Conservation (phyloP, 352 stramenopile species). For the Thraustotheca clavata region DNA sequence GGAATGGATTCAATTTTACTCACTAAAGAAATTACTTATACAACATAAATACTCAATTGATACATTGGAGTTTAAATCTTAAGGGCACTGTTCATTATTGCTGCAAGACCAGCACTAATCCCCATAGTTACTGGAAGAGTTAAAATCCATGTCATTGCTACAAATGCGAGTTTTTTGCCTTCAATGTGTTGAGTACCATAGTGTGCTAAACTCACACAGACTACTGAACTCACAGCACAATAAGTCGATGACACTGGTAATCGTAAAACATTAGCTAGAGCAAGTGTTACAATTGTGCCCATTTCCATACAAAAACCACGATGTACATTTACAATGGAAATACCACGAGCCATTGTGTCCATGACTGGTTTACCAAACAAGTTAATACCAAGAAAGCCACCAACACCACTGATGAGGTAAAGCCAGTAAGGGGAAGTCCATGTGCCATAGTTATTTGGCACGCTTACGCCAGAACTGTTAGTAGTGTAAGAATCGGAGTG, state of each 20-base stretch:
- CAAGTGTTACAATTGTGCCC: slow-evolving; percentile 49
- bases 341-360: slow-evolving; percentile 39
- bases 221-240: slow-evolving; percentile 50
- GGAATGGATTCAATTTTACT: no score
- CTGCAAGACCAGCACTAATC: background rate
- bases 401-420: slow-evolving; percentile 43
- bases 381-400: slow-evolving; percentile 39
- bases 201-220: slow-evolving; percentile 33
- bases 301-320: slow-evolving; percentile 67
- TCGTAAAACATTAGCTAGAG: slow-evolving; percentile 36
- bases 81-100: background rate
- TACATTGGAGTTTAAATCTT: background rate
- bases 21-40: no score
- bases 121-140: slow-evolving; percentile 1
- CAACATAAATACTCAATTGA: slow-evolving; percentile 10
- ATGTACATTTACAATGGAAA: slow-evolving; percentile 44
- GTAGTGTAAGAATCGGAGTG: slow-evolving; percentile 34
- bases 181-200: slow-evolving; percentile 11
- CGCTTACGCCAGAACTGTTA: slow-evolving; percentile 7
- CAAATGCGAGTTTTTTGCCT: background rate
- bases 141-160: background rate
- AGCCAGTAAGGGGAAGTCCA: slow-evolving; percentile 44
- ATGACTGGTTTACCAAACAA: slow-evolving; percentile 67
- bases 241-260: slow-evolving; percentile 53
- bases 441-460: slow-evolving; percentile 17